Evolutionary conservation across 31 red algal genomes (phyloP), one percentile per base, ranked within the genome.

Genomic region (Porphyra umbilicalis): DNA sequence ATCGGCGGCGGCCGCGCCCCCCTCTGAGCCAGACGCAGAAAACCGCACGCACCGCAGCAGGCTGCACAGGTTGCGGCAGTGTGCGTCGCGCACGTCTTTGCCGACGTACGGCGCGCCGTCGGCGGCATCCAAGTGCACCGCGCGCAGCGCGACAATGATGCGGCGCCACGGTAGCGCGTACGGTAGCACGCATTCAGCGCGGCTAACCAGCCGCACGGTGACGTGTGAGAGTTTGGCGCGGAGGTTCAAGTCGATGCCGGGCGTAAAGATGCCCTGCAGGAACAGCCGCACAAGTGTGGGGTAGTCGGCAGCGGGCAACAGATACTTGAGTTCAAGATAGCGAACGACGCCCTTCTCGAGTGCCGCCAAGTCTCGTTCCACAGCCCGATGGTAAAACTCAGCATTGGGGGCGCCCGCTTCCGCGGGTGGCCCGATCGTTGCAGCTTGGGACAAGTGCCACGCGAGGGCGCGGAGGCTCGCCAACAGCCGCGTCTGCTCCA

Each of bases 31-130:
- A 31, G 77, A 75, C 32, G 95, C 79, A 6, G 76, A 35, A 25
- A 84, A 76, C 35, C 88, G 82, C 46, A 42, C 78, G 37, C 86
- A 83, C 16, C 80, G 68, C 2, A 97, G 71, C 10, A 97, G 83
- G 34, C 88, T 86, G 32, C 94, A 39, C 31, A 97, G 35, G 75
- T 91, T 91, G 9, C 95, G 85, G 75, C 88, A 94, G 42, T 97
- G 95, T 0, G 91, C 76, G 39, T 97, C 95, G 34, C 95, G 92
- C 15, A 97, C 79, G 85, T 97, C 95, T 35, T 84, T 90, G 16
- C 95, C 95, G 32, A 97, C 84, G 80, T 84, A 91, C 6, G 89
- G 86, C 39, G 84, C 81, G 67, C 95, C 95, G 38, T 89, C 83
- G 32, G 88, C 84, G 57, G 90, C 90, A 34, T 94, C 85, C 40